Conservation (phyloP, 495 filamentous ascomycete species). For the Copromyces sp. region DNA sequence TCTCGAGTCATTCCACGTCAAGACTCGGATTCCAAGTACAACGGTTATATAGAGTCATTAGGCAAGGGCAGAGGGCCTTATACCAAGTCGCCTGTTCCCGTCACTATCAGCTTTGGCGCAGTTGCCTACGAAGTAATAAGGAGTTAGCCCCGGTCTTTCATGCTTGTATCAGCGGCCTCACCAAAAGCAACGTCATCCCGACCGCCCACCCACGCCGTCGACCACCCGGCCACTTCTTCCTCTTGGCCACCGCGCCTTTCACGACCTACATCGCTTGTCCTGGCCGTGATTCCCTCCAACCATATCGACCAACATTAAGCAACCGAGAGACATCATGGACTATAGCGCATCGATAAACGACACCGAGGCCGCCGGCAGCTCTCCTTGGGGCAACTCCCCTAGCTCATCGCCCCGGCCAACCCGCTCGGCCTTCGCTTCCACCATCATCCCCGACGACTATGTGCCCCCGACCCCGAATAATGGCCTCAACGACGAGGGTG, state of each 20-base stretch:
- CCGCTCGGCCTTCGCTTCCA: slow-evolving; percentile 43
- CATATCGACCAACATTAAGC: neutral
- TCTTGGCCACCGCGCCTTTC: neutral
- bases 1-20: neutral
- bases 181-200: neutral
- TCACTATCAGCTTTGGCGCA: neutral
- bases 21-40: no score
- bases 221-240: neutral
- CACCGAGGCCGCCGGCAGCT: slow-evolving; percentile 56
- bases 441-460: slow-evolving; percentile 23
- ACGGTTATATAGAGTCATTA: neutral
- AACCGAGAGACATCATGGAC: slow-evolving; percentile 50
- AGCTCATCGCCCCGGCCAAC: slow-evolving; percentile 53
- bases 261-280: neutral
- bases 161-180: neutral
- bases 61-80: neutral
- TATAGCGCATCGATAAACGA: slow-evolving; percentile 71
- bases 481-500: slow-evolving; percentile 31
- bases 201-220: neutral
- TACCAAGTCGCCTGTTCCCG: neutral
- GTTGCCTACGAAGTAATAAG: neutral
- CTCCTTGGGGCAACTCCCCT: slow-evolving; percentile 67
- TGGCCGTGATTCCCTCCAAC: neutral
- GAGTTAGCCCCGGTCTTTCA: neutral
- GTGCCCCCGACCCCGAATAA: slow-evolving; percentile 22